Percentiles rank a stretch among this genome's conserved stretches.
Conservation (phyloP, 208 protist species). For the Porcisia hertigi region DNA sequence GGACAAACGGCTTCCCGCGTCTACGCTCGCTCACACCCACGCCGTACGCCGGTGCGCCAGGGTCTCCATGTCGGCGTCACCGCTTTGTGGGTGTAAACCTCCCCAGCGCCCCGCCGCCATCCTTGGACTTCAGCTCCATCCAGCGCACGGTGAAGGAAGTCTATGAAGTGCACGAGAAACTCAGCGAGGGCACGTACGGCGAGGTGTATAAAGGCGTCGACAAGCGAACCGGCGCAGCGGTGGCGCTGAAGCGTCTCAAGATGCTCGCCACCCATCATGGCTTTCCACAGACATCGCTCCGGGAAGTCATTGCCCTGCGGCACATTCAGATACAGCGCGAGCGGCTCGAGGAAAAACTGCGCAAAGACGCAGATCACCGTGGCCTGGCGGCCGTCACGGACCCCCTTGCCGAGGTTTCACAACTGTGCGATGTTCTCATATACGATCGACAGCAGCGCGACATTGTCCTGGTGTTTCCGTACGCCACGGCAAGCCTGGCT, state of each 20-base stretch:
- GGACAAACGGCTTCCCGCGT: conserved; percentile 10
- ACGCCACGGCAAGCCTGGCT: conserved; percentile 68
- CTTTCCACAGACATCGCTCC: conserved; percentile 86
- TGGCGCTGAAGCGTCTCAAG: conserved; percentile 90
- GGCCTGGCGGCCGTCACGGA: conserved; percentile 13
- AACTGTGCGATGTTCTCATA: conserved; percentile 81
- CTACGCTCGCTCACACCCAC: conserved; percentile 46
- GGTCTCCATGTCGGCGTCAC: conserved; percentile 46
- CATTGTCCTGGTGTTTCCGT: conserved; percentile 84
- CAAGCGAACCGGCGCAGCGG: conserved; percentile 46
- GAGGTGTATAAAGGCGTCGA: conserved; percentile 91
- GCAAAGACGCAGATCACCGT: conserved; percentile 9
- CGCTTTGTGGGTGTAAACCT: conserved; percentile 55
- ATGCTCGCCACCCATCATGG: conserved; percentile 77
- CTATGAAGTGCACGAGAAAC: conserved; percentile 80
- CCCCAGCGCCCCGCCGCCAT: conserved; percentile 44
- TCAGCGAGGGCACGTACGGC: conserved; percentile 97
- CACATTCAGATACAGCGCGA: conserved; percentile 69
- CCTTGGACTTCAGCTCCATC: conserved; percentile 54
- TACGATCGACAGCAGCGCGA: conserved; percentile 52
- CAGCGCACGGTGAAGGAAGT: conserved; percentile 54
- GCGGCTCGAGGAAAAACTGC: conserved; percentile 26
- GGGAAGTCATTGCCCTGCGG: conserved; percentile 83
- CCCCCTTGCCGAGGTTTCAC: conserved; percentile 68
- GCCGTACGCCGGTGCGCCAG: conserved; percentile 24